These are phyloP conservation scores for Termitomyces sp. DNA, from an alignment of 768 basidiomycete genomes.

Conservation along the genomic window DNA sequence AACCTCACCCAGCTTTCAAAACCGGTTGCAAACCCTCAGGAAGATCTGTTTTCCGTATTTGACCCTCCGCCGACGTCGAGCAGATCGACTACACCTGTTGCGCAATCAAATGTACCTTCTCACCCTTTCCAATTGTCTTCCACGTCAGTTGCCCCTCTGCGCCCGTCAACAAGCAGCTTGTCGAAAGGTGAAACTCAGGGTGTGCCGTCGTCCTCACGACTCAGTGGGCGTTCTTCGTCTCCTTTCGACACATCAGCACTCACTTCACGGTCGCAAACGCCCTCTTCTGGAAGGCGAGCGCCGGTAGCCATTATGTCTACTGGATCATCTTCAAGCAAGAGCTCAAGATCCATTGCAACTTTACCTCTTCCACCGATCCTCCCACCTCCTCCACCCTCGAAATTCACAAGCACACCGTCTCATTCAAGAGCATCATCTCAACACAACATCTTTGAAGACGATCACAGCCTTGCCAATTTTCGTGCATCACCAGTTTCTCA, in stretches of 20 bases:
- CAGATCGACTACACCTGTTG: slow-evolving; percentile 2
- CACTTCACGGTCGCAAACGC: slow-evolving; percentile 10
- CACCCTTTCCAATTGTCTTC: neutral
- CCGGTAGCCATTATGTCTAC: slow-evolving; percentile 28
- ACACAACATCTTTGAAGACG: slow-evolving; percentile 20
- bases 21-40: slow-evolving; percentile 4
- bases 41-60: slow-evolving; percentile 25
- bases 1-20: neutral
- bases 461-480: slow-evolving; percentile 54
- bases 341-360: slow-evolving; percentile 13
- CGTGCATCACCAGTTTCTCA: slow-evolving; percentile 22
- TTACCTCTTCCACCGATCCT: slow-evolving; percentile 19
- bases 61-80: slow-evolving; percentile 12
- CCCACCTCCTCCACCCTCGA: slow-evolving; percentile 17
- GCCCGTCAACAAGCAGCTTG: neutral
- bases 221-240: slow-evolving; percentile 5
- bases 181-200: slow-evolving; percentile 2
- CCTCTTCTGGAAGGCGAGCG: slow-evolving; percentile 12
- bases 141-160: neutral
- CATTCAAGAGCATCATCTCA: slow-evolving; percentile 20
- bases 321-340: slow-evolving; percentile 15
- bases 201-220: neutral
- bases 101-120: slow-evolving; percentile 8
- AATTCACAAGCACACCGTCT: slow-evolving; percentile 21
- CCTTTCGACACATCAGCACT: slow-evolving; percentile 7